phyloP scores from a whole-genome alignment of 1,284 basidiomycete genomes.

The Ceratobasidium sp. region DNA sequence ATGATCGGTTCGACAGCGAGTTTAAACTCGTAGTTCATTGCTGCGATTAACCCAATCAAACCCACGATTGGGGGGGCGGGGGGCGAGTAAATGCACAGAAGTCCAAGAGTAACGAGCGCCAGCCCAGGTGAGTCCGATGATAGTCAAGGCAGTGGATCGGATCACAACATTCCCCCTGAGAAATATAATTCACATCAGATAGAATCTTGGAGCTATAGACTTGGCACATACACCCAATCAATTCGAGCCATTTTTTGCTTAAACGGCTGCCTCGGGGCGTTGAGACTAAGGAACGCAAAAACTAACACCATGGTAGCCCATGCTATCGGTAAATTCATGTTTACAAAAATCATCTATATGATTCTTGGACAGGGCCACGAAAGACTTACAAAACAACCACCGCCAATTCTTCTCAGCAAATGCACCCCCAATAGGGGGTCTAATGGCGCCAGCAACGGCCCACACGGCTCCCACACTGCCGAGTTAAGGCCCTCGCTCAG shows the following conservation, averaged over 20 bases:
- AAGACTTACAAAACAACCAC: constrained; percentile 54
- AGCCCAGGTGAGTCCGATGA: constrained; percentile 53
- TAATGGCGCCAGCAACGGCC: constrained; percentile 50
- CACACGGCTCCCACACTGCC: constrained; percentile 50
- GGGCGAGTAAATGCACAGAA: constrained; percentile 50
- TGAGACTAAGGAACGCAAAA: constrained; percentile 52
- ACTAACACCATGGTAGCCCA: constrained; percentile 52
- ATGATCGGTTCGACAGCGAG: constrained; percentile 48
- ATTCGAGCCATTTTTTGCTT: constrained; percentile 50
- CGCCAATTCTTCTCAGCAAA: constrained; percentile 52
- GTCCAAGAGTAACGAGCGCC: constrained; percentile 52
- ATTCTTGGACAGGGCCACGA: constrained; percentile 28
- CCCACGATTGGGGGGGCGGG: constrained; percentile 51
- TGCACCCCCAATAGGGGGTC: constrained; percentile 52
- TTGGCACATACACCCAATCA: constrained; percentile 56
- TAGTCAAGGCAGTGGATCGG: constrained; percentile 46
- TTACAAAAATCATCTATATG: constrained; percentile 42
- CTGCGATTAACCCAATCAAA: constrained; percentile 45
- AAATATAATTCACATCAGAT: constrained; percentile 5
- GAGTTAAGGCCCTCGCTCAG: constrained; percentile 53
- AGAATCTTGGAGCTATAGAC: too few species aligned
- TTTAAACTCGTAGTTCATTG: constrained; percentile 46
- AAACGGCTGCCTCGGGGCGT: constrained; percentile 49
- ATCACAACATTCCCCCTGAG: constrained; percentile 53
- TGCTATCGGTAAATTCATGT: constrained; percentile 57